Percentiles rank a stretch among this genome's conserved stretches.
These are phyloP conservation scores for Casuarina equisetifolia DNA, from an alignment of 306 rosid species.

Conservation along the genomic window DNA sequence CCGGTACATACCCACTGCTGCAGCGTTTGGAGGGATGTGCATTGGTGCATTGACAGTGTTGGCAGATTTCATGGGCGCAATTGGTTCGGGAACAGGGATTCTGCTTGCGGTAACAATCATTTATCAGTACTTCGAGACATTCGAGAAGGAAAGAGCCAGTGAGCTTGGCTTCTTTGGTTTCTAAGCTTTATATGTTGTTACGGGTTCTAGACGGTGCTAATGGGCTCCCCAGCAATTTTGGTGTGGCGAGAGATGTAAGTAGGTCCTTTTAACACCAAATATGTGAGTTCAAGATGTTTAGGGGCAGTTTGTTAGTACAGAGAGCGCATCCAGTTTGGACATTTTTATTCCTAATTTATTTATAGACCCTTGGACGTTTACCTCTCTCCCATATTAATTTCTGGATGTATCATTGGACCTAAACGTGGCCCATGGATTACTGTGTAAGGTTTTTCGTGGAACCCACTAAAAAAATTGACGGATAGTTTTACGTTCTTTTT, in stretches of 20 bases:
- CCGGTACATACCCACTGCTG: conserved; percentile 91
- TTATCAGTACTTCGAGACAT: conserved; percentile 88
- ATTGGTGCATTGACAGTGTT: conserved; percentile 88
- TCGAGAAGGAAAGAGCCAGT: conserved; percentile 84
- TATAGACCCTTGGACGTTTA: not conserved
- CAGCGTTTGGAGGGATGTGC: conserved; percentile 91
- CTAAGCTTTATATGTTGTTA: conserved; percentile 24
- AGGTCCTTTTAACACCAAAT: conserved; percentile 40
- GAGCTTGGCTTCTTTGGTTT: conserved; percentile 94
- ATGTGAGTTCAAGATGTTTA: conserved; percentile 26
- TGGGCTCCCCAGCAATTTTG: conserved; percentile 35
- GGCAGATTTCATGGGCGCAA: conserved; percentile 97
- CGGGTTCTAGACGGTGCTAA: conserved; percentile 18
- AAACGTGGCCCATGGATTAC: not conserved
- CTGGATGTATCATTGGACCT: conserved; percentile 17
- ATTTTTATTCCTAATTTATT: conserved; percentile 1
- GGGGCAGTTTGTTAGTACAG: conserved; percentile 40
- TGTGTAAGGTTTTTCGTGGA: not conserved
- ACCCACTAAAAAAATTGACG: not conserved
- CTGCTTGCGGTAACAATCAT: conserved; percentile 90
- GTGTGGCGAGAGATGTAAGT: conserved; percentile 38
- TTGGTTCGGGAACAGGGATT: conserved; percentile 90
- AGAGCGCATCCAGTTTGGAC: conserved; percentile 15
- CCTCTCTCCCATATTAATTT: not conserved
- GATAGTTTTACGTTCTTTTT: too few relatives aligned